Base-by-base conservation (phyloP, 2,329 filamentous ascomycete species). In the Neofusicoccum cordaticola region DNA sequence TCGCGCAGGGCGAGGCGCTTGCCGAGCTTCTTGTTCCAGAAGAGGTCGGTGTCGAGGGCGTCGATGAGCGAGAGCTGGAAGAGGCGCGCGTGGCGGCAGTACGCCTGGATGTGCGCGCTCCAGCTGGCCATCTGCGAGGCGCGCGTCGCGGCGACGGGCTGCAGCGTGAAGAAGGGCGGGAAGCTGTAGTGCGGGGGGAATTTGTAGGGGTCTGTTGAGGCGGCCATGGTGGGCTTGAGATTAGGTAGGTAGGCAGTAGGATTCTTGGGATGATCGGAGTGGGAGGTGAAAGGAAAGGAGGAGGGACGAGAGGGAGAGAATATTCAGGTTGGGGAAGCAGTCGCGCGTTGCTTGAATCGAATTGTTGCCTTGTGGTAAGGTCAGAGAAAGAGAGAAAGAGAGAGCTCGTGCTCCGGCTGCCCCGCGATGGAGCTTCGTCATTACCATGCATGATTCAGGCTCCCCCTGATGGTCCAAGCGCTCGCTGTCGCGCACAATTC, bases 81-180 rank as follows among this genome's bases (percentile, higher is more conserved):
- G 73, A 93, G 81, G 70, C 86, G 88, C 81, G 94, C 84, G 79
- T 91, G 85, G 0, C 87, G 86, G 78, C 90, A 92, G 88, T 96
- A 97, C 73, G 88, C 79, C 67, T 93, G 92, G 73, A 98, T 87
- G 15, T 97, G 86, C 37, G 86, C 78, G n/a, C 90, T 88, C 95
- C 95, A 99, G 79, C 93, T 93, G 66, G 85, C 82, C 67, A 93
- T 88, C 74, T 95, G 92, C 51, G 89, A 87, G 78, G 89, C 42
- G 35, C 47, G 47, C 9, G 90, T 94, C 35, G 85, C 85, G 67
- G 87, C 82, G 80, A 92, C 92, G 41, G 88, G 86, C 78, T 95
- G 91, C 63, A 87, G 87, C 64, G 90, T 93, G 86, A 91, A 95
- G 88, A 95, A 93, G 73, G 91, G 89, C 0, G 91, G 91, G 81